A percentile compares a stretch with the other conserved stretches of the same genome.
Evolutionary conservation across 2,329 filamentous ascomycete genomes (phyloP).

Genomic region (Cercospora nicotianae): DNA sequence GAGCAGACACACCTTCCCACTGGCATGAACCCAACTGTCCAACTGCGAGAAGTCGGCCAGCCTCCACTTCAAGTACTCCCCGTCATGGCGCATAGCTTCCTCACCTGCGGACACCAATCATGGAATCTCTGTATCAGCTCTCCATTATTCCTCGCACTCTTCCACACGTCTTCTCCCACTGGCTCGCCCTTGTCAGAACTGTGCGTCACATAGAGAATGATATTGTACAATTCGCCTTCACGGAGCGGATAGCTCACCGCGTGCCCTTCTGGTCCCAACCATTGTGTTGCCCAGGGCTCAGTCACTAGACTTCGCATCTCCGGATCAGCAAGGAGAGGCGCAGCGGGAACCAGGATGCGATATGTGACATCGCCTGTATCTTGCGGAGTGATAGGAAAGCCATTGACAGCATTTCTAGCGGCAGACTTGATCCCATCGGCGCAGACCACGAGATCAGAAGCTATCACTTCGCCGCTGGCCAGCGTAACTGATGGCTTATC

Average conservation of each 20-base stretch:
- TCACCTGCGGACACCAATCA: background rate
- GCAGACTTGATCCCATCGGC: background rate
- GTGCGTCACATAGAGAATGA: background rate
- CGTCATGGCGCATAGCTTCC: background rate
- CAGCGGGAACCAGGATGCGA: background rate
- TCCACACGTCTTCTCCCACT: background rate
- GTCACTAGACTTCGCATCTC: conserved; percentile 32
- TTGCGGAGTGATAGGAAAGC: background rate
- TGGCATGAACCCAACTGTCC: background rate
- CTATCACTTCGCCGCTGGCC: background rate
- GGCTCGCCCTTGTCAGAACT: background rate
- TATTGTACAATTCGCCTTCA: conserved; percentile 26
- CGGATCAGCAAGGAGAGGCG: conserved; percentile 23
- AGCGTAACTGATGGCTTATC: background rate
- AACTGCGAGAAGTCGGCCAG: background rate
- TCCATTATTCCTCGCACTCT: background rate
- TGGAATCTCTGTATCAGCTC: background rate
- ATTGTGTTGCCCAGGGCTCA: conserved; percentile 35
- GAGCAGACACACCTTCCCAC: background rate
- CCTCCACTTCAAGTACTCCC: background rate
- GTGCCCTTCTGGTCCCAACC: conserved; percentile 39
- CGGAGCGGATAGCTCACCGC: conserved; percentile 38
- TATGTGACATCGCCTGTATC: background rate
- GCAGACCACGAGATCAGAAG: background rate
- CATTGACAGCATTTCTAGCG: background rate